Evolutionary conservation across 192 early-diverging fungal genomes (phyloP).

Genomic region (Gonapodya prolifera): DNA sequence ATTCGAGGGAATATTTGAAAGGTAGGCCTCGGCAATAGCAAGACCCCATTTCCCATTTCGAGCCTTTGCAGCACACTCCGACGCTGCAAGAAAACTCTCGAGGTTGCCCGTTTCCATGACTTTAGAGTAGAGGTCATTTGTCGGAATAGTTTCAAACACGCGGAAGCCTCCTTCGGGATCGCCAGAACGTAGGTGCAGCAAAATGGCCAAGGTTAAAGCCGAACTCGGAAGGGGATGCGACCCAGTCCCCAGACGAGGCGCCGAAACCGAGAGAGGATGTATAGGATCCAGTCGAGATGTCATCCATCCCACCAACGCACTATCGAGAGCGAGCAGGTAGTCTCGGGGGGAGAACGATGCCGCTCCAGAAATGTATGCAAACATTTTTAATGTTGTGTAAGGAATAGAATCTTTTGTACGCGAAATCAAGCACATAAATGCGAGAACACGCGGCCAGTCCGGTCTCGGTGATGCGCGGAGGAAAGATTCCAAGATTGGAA

Average conservation of each 20-base stretch:
- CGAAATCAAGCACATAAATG: background rate
- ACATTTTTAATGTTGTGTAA: background rate
- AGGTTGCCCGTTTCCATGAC: too few relatives aligned
- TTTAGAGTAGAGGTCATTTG: too few relatives aligned
- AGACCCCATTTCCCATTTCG: background rate
- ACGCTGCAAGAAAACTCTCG: too few relatives aligned
- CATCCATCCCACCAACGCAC: background rate
- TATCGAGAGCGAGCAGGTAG: background rate
- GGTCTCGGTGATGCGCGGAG: background rate
- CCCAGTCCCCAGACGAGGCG: too few relatives aligned
- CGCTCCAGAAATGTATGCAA: background rate
- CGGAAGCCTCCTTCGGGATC: background rate
- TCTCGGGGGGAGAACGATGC: background rate
- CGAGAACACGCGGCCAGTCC: background rate
- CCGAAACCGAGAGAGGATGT: background rate
- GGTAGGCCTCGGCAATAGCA: background rate
- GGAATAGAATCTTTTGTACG: background rate
- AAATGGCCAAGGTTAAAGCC: background rate
- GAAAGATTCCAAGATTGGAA: background rate
- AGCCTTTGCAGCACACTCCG: too few relatives aligned
- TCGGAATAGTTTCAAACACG: background rate
- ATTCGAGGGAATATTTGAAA: too few relatives aligned
- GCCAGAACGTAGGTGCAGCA: background rate
- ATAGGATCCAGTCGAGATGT: background rate
- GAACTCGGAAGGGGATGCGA: too few relatives aligned